These are phyloP conservation scores for Linum trigynum DNA, from an alignment of 345 rosid species.

Conservation along the genomic window DNA sequence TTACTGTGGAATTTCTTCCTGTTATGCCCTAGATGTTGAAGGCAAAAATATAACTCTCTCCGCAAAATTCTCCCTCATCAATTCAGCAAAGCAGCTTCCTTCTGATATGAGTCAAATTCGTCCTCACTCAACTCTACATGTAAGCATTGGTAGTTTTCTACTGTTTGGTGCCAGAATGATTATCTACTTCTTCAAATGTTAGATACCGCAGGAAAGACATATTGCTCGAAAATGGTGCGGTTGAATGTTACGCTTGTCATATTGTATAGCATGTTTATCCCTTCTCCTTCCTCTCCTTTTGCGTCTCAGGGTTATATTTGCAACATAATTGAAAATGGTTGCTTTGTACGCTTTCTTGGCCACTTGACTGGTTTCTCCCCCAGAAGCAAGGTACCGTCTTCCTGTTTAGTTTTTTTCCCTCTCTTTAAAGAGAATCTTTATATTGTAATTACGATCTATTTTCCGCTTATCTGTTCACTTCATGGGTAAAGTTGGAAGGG, in stretches of 20 bases:
- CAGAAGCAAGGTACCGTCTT: slow-evolving; percentile 56
- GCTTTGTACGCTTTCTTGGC: slow-evolving; percentile 97
- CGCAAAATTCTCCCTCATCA: slow-evolving; percentile 71
- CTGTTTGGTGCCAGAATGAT: not conserved
- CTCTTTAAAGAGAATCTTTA: not conserved
- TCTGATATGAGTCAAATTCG: slow-evolving; percentile 51
- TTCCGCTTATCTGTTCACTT: not conserved
- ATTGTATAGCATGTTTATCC: not conserved
- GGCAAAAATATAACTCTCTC: slow-evolving; percentile 64
- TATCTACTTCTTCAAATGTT: not conserved
- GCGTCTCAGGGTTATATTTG: slow-evolving; percentile 75
- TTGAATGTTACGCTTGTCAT: not conserved
- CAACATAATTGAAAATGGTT: slow-evolving; percentile 77
- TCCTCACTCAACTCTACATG: slow-evolving; percentile 58
- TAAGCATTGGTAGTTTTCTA: slow-evolving; percentile 27
- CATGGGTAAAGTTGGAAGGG: not conserved
- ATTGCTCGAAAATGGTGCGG: not conserved
- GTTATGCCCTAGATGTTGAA: slow-evolving; percentile 49
- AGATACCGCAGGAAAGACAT: not conserved
- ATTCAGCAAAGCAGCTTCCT: slow-evolving; percentile 60
- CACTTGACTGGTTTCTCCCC: slow-evolving; percentile 90
- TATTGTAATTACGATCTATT: slow-evolving; percentile 7
- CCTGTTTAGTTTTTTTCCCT: not conserved
- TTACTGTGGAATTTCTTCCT: not conserved
- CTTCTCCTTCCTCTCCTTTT: slow-evolving; percentile 8